Conservation (phyloP, 345 rosid genomes). For the Rhizophora apiculata region DNA sequence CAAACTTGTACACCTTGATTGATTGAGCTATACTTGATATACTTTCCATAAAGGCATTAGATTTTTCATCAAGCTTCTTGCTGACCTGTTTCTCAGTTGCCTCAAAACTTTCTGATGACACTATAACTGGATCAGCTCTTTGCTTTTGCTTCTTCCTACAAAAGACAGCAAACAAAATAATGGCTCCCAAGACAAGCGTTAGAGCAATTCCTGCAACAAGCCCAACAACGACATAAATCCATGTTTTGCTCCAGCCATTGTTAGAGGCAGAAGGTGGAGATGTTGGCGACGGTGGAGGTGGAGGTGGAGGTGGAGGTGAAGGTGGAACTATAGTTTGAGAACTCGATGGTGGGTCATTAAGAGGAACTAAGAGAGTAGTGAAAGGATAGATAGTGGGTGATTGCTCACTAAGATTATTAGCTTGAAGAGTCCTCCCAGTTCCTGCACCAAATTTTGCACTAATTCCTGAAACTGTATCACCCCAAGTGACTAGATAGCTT, state of each 20-base stretch:
- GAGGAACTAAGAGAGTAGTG: constrained; percentile 35
- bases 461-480: background rate
- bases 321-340: constrained; percentile 27
- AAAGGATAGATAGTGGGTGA: constrained; percentile 13
- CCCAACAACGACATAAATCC: constrained; percentile 54
- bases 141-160: constrained; percentile 22
- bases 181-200: constrained; percentile 20
- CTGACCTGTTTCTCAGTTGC: constrained; percentile 2
- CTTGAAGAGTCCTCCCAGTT: constrained; percentile 23
- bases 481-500: constrained; percentile 19
- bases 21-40: constrained; percentile 51
- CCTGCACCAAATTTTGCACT: constrained; percentile 20
- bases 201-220: constrained; percentile 45
- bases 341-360: constrained; percentile 29
- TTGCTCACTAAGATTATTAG: constrained; percentile 20
- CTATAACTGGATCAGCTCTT: constrained; percentile 13
- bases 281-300: constrained; percentile 23
- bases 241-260: constrained; percentile 36
- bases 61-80: constrained; percentile 39
- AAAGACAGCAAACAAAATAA: constrained; percentile 30
- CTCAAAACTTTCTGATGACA: constrained; percentile 28
- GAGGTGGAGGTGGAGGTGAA: background rate
- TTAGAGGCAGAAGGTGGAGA: constrained; percentile 21
- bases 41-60: constrained; percentile 25
- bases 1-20: constrained; percentile 51